Percentiles rank a stretch among this genome's conserved stretches.
Evolutionary conservation across 305 asterid genomes (phyloP).

Genomic region (Solanum hybrid): DNA sequence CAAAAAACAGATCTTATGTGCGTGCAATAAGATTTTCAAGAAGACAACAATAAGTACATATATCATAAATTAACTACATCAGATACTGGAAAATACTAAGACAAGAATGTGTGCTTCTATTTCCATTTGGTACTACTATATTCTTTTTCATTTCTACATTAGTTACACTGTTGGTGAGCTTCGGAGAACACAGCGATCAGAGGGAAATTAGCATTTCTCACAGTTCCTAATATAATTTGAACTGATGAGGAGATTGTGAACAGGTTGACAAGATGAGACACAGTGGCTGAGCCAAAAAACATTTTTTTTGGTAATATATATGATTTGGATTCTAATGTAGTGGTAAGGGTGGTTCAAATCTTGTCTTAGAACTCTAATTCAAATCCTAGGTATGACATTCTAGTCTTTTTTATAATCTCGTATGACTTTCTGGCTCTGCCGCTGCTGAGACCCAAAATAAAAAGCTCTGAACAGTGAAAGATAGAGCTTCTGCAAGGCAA

Average conservation of each 20-base stretch:
- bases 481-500: neutral
- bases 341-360: neutral
- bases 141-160: neutral
- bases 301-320: neutral
- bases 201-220: neutral
- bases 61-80: neutral
- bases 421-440: neutral
- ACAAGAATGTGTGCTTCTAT: neutral
- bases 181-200: neutral
- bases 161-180: neutral
- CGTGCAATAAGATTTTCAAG: neutral
- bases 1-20: neutral
- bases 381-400: neutral
- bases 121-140: neutral
- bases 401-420: neutral
- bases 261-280: neutral
- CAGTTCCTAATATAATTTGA: neutral
- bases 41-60: neutral
- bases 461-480: neutral
- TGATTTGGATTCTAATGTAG: neutral
- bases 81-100: neutral
- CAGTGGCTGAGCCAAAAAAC: neutral
- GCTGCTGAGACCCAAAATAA: neutral
- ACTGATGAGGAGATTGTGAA: neutral
- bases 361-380: neutral